Conservation (phyloP, 75 land plant genomes). For the Larix kaempferi region DNA sequence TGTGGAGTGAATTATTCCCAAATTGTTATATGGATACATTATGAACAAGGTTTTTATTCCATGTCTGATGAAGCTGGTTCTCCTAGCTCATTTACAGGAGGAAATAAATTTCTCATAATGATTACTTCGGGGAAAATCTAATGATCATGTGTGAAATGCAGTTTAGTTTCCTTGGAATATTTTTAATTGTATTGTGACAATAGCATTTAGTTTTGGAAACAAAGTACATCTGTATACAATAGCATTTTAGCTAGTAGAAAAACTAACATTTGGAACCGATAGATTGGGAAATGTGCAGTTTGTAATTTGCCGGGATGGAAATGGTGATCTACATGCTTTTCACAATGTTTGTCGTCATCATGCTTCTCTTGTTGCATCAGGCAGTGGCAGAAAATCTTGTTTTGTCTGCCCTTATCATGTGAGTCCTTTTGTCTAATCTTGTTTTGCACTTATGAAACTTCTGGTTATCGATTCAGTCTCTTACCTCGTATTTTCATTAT, state of each 20-base stretch:
- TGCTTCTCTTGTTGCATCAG: conserved; percentile 81
- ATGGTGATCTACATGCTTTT: conserved; percentile 69
- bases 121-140: not conserved
- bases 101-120: not conserved
- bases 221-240: not conserved
- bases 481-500: not conserved
- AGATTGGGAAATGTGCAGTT: conserved; percentile 77
- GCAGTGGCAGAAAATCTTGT: conserved; percentile 63
- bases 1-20: too few relatives aligned
- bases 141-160: not conserved
- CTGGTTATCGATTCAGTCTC: not conserved
- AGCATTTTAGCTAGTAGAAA: not conserved
- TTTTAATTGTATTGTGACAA: not conserved
- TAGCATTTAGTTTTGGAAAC: not conserved
- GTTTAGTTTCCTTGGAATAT: conserved; percentile 3
- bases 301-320: conserved; percentile 70
- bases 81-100: not conserved
- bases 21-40: too few relatives aligned
- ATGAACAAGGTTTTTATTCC: not conserved
- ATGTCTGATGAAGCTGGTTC: not conserved
- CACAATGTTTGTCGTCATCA: conserved; percentile 98
- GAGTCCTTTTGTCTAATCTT: conserved; percentile 20
- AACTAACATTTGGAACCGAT: conserved; percentile 18
- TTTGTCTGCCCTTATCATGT: conserved; percentile 96
- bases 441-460: not conserved